A percentile compares a stretch with the other conserved stretches of the same genome.
These are phyloP conservation scores for Alternaria viburni DNA, from an alignment of 2,329 filamentous ascomycete genomes.

Conservation along the genomic window DNA sequence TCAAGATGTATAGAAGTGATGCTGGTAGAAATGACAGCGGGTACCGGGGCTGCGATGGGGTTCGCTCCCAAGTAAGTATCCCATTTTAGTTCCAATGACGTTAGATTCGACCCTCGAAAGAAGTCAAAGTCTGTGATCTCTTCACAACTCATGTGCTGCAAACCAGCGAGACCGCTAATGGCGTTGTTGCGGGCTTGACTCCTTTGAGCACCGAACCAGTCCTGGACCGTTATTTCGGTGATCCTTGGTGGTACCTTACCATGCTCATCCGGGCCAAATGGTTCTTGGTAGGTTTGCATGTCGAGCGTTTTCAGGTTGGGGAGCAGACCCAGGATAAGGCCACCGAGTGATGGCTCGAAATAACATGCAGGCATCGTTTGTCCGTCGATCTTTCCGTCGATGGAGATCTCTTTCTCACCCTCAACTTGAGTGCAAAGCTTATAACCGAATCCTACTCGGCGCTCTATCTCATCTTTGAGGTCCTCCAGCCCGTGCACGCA, in stretches of 20 bases:
- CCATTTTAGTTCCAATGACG: neutral
- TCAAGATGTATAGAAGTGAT: neutral
- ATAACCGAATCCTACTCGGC: neutral
- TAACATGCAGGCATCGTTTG: neutral
- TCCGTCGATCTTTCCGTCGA: neutral
- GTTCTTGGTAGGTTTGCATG: neutral
- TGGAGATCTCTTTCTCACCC: neutral
- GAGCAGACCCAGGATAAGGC: neutral
- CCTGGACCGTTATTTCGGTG: neutral
- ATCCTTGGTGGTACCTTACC: neutral
- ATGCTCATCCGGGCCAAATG: neutral
- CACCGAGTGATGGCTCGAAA: neutral
- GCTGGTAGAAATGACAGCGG: neutral
- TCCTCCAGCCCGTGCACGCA: neutral
- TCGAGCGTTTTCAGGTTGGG: neutral
- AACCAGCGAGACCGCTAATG: neutral
- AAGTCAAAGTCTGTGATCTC: neutral
- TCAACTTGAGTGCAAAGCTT: neutral
- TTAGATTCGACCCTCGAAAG: neutral
- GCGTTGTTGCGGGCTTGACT: neutral
- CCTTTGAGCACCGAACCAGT: neutral
- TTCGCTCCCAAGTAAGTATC: neutral
- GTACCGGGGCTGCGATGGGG: neutral
- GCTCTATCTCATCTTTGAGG: neutral
- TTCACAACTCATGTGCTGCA: neutral